Conservation (phyloP, 2,329 filamentous ascomycete species). For the Penicillium sp. region DNA sequence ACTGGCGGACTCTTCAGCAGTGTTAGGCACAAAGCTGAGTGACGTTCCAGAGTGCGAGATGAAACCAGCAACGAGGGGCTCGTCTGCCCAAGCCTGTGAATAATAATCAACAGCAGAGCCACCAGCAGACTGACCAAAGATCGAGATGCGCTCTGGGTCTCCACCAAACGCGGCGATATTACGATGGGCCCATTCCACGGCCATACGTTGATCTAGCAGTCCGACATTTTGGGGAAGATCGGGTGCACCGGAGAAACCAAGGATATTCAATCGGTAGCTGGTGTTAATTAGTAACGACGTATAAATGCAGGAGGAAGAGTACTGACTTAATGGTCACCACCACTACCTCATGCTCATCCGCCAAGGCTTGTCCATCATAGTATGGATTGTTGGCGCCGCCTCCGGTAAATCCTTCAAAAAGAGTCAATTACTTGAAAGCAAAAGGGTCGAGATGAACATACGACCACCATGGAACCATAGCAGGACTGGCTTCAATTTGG, state of each 20-base stretch:
- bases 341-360: constrained; percentile 41
- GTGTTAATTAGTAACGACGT: not conserved
- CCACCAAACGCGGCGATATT: constrained; percentile 56
- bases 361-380: constrained; percentile 39
- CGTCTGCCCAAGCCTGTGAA: constrained; percentile 32
- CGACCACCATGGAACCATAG: constrained; percentile 46
- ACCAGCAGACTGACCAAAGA: constrained; percentile 52
- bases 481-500: constrained; percentile 38
- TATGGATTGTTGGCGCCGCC: constrained; percentile 39
- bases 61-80: constrained; percentile 41
- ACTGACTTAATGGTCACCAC: constrained; percentile 44
- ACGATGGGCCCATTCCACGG: constrained; percentile 53
- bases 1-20: constrained; percentile 32
- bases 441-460: constrained; percentile 18
- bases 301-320: not conserved
- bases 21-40: constrained; percentile 48
- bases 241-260: constrained; percentile 43
- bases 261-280: constrained; percentile 44
- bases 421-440: not conserved
- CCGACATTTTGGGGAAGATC: constrained; percentile 47
- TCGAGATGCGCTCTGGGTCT: constrained; percentile 46
- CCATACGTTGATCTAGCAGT: constrained; percentile 54
- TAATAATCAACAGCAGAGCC: constrained; percentile 32
- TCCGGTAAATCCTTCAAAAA: constrained; percentile 34
- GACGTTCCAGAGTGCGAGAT: constrained; percentile 43